These are phyloP conservation scores for Rhynchospora pubera DNA, from an alignment of 176 grass and related monocot species.

Conservation along the genomic window DNA sequence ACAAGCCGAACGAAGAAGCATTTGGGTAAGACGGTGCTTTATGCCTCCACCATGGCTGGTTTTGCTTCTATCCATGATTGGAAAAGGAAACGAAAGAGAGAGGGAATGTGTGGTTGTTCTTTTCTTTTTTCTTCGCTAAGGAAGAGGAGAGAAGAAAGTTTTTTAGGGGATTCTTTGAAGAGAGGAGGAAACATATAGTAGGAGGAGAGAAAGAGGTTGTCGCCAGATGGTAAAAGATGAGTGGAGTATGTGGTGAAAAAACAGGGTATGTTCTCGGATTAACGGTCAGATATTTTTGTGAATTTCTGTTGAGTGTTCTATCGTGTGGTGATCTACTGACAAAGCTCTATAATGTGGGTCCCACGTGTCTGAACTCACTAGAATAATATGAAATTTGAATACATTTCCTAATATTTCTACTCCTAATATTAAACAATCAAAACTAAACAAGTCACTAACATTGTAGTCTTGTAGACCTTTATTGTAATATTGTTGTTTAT, in stretches of 20 bases:
- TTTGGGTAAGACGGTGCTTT: slow-evolving; percentile 51
- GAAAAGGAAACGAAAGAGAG: slow-evolving; percentile 17
- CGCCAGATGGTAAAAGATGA: not conserved
- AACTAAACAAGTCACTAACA: no score
- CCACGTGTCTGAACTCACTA: not conserved
- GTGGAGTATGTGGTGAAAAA: not conserved
- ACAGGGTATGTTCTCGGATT: not conserved
- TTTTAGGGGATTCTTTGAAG: not conserved
- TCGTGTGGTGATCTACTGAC: not conserved
- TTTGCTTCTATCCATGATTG: slow-evolving; percentile 31
- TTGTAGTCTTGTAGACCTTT: no score
- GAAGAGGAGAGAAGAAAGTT: not conserved
- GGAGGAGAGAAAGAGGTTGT: not conserved
- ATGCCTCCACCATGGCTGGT: slow-evolving; percentile 28
- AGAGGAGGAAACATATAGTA: slow-evolving; percentile 5
- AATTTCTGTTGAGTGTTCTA: not conserved
- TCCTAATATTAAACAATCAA: no score
- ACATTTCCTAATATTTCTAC: no score
- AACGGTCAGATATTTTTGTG: not conserved
- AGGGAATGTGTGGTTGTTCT: not conserved
- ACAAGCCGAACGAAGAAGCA: slow-evolving; percentile 66
- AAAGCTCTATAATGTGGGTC: not conserved
- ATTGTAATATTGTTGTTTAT: not conserved
- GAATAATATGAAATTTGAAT: not conserved
- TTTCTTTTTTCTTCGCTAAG: slow-evolving; percentile 15